Conservation (phyloP, 805 yeast genomes). For the Candida coquimbonensis region DNA sequence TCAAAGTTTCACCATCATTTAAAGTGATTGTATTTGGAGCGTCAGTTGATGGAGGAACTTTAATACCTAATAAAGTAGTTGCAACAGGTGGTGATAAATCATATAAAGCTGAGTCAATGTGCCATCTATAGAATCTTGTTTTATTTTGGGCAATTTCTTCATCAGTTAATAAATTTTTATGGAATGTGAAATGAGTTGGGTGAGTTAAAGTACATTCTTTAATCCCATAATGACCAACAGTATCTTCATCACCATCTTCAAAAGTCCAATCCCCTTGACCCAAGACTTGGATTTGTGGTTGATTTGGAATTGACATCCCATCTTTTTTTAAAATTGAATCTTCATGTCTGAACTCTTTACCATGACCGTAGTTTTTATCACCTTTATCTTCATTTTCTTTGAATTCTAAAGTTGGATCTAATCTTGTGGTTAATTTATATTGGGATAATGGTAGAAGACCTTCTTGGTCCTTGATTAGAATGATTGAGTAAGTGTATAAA, state of each 20-base stretch:
- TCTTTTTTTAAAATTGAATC: conserved; percentile 71
- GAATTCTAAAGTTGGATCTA: conserved; percentile 51
- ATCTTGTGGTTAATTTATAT: conserved; percentile 64
- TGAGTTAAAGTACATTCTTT: conserved; percentile 60
- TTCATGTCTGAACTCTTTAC: conserved; percentile 63
- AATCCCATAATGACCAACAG: conserved; percentile 43
- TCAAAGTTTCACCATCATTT: conserved; percentile 59
- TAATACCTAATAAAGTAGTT: conserved; percentile 77
- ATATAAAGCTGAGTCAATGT: conserved; percentile 84
- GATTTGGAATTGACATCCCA: conserved; percentile 70
- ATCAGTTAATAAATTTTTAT: conserved; percentile 55
- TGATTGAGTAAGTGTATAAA: conserved; percentile 59
- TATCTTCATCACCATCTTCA: conserved; percentile 4
- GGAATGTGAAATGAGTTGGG: conserved; percentile 81
- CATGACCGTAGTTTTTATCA: conserved; percentile 71
- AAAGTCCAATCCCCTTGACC: conserved; percentile 64
- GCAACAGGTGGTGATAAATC: conserved; percentile 82
- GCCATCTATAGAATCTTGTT: conserved; percentile 91
- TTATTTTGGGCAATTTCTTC: conserved; percentile 53
- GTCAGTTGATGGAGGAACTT: conserved; percentile 65
- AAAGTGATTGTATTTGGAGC: conserved; percentile 60
- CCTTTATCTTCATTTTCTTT: conserved; percentile 26
- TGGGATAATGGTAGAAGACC: conserved; percentile 67
- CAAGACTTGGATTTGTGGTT: conserved; percentile 86
- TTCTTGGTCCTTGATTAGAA: conserved; percentile 69